phyloP scores from a whole-genome alignment of 2,329 filamentous ascomycete genomes.

The Fusarium tjaetaba region DNA sequence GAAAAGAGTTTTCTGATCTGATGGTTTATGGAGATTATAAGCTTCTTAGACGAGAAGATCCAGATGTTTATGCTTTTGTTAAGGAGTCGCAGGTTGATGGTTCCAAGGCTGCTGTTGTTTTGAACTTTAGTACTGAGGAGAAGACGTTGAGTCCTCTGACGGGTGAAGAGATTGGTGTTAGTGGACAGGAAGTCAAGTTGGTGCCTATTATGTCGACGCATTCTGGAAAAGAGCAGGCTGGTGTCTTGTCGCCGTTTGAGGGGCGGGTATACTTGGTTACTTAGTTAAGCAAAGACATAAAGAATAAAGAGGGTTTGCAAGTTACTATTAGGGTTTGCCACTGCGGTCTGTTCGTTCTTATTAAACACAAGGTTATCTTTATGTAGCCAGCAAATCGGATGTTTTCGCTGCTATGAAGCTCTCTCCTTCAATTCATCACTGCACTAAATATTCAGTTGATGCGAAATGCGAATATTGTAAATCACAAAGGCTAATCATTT shows the following conservation, averaged over 20 bases:
- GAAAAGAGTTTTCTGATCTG: conserved; percentile 47
- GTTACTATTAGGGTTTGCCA: not conserved
- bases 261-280: conserved; percentile 45
- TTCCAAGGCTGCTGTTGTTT: conserved; percentile 42
- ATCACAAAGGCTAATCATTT: rapidly evolving
- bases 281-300: not conserved
- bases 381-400: not conserved
- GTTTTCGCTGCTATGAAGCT: not conserved
- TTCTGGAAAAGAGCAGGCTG: conserved; percentile 15
- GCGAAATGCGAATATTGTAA: not conserved
- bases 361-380: not conserved
- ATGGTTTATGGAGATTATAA: conserved; percentile 50
- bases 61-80: conserved; percentile 43
- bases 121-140: conserved; percentile 47
- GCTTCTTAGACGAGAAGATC: conserved; percentile 37
- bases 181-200: conserved; percentile 17
- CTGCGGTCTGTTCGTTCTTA: not conserved
- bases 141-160: conserved; percentile 41
- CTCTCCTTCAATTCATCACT: not conserved
- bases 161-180: conserved; percentile 38
- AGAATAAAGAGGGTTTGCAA: rapidly evolving
- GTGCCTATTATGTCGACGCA: conserved; percentile 45
- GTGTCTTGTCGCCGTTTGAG: conserved; percentile 44
- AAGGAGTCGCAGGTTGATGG: conserved; percentile 43
- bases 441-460: not conserved